These are phyloP conservation scores for Russula brevipes DNA, from an alignment of 768 basidiomycete species.

Conservation along the genomic window DNA sequence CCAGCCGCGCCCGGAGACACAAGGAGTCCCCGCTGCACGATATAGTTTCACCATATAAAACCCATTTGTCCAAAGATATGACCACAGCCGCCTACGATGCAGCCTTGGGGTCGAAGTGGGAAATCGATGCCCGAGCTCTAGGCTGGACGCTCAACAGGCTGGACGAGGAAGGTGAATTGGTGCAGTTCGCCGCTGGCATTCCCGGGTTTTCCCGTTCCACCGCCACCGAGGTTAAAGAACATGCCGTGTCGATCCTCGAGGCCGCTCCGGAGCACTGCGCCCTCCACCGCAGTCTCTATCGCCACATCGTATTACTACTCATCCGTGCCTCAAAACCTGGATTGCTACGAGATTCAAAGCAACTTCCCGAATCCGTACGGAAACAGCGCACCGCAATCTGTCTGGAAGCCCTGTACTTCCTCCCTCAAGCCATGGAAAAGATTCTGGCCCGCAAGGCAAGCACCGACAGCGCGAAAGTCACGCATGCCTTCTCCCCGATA, in stretches of 20 bases:
- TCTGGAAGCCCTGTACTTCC: neutral
- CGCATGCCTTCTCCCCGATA: neutral
- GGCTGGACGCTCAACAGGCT: slow-evolving; percentile 11
- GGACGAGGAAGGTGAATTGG: slow-evolving; percentile 9
- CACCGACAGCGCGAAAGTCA: neutral
- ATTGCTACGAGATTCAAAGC: neutral
- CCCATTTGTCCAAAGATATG: neutral
- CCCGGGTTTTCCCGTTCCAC: slow-evolving; percentile 5
- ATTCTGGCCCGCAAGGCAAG: neutral
- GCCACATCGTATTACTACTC: neutral
- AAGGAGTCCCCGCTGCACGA: neutral
- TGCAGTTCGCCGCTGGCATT: slow-evolving; percentile 6
- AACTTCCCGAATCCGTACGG: neutral
- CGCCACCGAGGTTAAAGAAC: neutral
- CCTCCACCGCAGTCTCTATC: neutral
- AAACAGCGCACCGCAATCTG: neutral
- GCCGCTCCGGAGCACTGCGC: neutral
- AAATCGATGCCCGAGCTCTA: neutral
- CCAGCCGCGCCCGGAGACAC: no score
- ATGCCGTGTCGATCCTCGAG: neutral
- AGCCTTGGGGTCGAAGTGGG: neutral
- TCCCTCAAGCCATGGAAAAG: neutral
- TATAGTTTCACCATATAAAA: neutral
- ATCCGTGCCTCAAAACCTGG: neutral
- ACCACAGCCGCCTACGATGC: neutral